A percentile compares a stretch with the other conserved stretches of the same genome.
phyloP scores from a whole-genome alignment of 352 stramenopile species.

The Globisporangium middletonii region DNA sequence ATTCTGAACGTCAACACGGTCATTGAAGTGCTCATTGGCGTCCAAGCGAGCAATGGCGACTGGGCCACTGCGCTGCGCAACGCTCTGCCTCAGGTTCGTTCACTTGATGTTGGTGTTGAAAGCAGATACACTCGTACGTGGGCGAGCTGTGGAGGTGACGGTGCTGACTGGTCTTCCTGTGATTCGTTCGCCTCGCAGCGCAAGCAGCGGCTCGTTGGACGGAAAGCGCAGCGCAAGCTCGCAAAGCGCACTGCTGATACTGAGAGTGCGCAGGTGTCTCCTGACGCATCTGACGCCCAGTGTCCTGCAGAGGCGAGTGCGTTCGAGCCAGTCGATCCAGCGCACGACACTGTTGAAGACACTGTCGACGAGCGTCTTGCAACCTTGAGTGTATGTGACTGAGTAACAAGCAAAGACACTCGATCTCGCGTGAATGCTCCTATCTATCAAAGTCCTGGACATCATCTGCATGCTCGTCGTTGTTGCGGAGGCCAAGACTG shows the following conservation, averaged over 20 bases:
- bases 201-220: constrained; percentile 33
- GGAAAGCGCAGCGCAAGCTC: constrained; percentile 24
- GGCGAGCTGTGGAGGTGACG: background rate
- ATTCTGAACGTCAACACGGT: constrained; percentile 83
- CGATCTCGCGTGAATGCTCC: too few species aligned
- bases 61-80: constrained; percentile 43
- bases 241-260: background rate
- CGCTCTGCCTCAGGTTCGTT: constrained; percentile 44
- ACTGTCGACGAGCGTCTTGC: background rate
- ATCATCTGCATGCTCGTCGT: too few species aligned
- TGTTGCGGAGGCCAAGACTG: too few species aligned
- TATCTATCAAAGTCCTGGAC: too few species aligned
- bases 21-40: constrained; percentile 60
- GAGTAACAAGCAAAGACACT: background rate
- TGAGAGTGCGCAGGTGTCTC: background rate
- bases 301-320: too few species aligned
- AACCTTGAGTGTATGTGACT: background rate
- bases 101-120: background rate
- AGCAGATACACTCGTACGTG: background rate
- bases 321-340: too few species aligned
- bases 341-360: background rate
- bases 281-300: background rate
- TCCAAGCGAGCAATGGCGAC: constrained; percentile 29
- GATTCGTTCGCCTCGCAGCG: constrained; percentile 16
- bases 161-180: background rate